These are phyloP conservation scores for Limnanthes douglasii DNA, from an alignment of 345 rosid genomes.

Conservation along the genomic window DNA sequence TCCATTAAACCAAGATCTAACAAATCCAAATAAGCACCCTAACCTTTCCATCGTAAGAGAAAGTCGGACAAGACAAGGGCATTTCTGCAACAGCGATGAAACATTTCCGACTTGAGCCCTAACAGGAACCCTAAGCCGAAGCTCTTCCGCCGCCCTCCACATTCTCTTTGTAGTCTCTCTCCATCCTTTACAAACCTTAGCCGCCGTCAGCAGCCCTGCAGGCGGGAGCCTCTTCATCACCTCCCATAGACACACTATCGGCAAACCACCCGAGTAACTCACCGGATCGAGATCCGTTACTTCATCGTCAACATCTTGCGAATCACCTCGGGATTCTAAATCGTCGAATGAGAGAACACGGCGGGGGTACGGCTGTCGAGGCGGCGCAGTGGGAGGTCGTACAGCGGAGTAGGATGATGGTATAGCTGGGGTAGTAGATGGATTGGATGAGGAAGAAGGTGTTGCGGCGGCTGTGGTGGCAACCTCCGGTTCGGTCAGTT, in stretches of 20 bases:
- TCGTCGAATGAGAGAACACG: conserved; percentile 84
- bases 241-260: conserved; percentile 58
- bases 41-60: conserved; percentile 79
- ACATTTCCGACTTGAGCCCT: conserved; percentile 56
- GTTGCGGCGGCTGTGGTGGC: conserved; percentile 17
- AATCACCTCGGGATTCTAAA: conserved; percentile 34
- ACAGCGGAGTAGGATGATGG: conserved; percentile 21
- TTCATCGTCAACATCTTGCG: conserved; percentile 16
- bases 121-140: conserved; percentile 57
- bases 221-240: conserved; percentile 73
- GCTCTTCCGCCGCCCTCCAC: conserved; percentile 87
- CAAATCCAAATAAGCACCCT: conserved; percentile 13
- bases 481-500: conserved; percentile 12
- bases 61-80: conserved; percentile 56
- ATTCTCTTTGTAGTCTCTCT: conserved; percentile 57
- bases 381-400: conserved; percentile 13
- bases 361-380: conserved; percentile 53
- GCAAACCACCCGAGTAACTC: conserved; percentile 32
- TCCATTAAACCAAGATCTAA: conserved; percentile 24
- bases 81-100: conserved; percentile 78
- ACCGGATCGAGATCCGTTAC: conserved; percentile 27
- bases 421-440: conserved; percentile 4
- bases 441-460: too few species aligned
- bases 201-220: conserved; percentile 50
- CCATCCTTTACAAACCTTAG: conserved; percentile 84